Evolutionary conservation across 2,329 filamentous ascomycete genomes (phyloP), one percentile per base, ranked within the genome.

Genomic region (Fusarium bactridioides): DNA sequence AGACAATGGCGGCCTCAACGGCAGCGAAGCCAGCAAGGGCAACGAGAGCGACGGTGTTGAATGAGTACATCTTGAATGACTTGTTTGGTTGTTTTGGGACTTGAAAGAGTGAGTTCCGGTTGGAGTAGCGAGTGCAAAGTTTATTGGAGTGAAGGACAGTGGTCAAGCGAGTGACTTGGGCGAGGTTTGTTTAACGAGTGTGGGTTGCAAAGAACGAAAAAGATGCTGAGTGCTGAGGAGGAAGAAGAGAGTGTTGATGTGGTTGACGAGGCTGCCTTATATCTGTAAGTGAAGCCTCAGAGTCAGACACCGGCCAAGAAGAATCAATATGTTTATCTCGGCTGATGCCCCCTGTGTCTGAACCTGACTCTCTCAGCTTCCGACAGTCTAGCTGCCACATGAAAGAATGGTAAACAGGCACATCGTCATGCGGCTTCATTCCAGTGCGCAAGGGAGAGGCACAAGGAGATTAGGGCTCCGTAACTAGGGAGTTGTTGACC

Each of bases 141-240:
- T 64, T 73, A 61, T 38, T 57, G 53, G 55, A 60, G n/a, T 51
- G 57, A 66, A 40, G 16, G 56, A 66, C n/a, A 56, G 50, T 58
- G 56, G 51, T 56, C 60, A 67, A 78, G 69, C 58, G 76, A 78
- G 73, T 72, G 77, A 77, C 75, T 77, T 50, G 64, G 70, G 75
- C 68, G 67, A 73, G 67, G 51, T 64, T 27, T 72, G 41, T 58
- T 62, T 62, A 70, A 72, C 51, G 73, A 75, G 64, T 45, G 73
- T 70, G 61, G n/a, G 35, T 54, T 64, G 37, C 60, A 63, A 68
- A 47, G 23, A 65, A 56, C 45, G 53, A 72, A 47, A 61, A 45
- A 37, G 66, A 51, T 40, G 60, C 50, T 70, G 66, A 62, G 64
- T 50, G 67, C 56, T 74, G 33, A 37, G 41, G 44, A 40, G 37